Conservation (phyloP, 257 asterid genomes). For the Fraxinus pennsylvanica region DNA sequence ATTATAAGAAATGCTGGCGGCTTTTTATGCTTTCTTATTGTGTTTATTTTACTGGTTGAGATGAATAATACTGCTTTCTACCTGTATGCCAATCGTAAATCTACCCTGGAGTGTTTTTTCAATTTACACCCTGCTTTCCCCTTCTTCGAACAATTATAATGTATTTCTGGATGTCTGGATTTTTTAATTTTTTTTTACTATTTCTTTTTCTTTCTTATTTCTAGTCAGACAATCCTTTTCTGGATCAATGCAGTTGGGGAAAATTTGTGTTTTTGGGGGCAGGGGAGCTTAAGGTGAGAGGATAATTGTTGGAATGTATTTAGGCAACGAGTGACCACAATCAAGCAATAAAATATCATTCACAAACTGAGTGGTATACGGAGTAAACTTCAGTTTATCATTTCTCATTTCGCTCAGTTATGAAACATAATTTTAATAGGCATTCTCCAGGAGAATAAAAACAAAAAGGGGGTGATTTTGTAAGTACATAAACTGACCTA, state of each 20-base stretch:
- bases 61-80: background rate
- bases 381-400: background rate
- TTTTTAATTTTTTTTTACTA: background rate
- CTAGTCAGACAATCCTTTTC: constrained; percentile 3
- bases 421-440: background rate
- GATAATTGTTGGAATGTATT: no score
- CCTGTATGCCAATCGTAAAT: background rate
- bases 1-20: background rate
- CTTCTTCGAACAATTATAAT: background rate
- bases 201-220: background rate
- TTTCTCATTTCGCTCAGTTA: constrained; percentile 4
- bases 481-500: constrained; percentile 9
- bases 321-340: background rate
- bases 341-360: background rate
- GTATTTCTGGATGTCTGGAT: constrained; percentile 1
- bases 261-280: background rate
- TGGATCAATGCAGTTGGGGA: constrained; percentile 17
- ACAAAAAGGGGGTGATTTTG: background rate
- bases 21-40: background rate
- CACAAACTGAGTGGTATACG: background rate
- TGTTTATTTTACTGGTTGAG: background rate
- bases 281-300: background rate
- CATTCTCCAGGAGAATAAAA: background rate
- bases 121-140: background rate
- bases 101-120: background rate